phyloP scores from a whole-genome alignment of 495 filamentous ascomycete species.

The Penicillium salamii region DNA sequence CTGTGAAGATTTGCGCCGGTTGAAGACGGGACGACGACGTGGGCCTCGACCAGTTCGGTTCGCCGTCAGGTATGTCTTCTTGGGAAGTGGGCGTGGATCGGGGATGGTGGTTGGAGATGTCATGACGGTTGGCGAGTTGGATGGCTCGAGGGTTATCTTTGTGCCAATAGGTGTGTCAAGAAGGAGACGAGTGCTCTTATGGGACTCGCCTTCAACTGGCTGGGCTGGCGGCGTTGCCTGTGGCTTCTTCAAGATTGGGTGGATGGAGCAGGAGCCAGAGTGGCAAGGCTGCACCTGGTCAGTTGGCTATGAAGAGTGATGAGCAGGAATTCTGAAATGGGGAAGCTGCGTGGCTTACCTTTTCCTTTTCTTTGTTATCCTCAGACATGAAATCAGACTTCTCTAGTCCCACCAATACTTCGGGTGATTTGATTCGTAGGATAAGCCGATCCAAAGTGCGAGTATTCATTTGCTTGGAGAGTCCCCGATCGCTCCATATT shows the following conservation, averaged over 20 bases:
- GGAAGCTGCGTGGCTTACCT: neutral
- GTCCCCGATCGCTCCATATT: conserved; percentile 40
- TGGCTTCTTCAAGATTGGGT: conserved; percentile 39
- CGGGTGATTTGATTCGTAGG: conserved; percentile 31
- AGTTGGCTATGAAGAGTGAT: conserved; percentile 2
- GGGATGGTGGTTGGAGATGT: neutral
- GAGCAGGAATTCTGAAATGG: neutral
- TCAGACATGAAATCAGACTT: neutral
- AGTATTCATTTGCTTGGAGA: conserved; percentile 28
- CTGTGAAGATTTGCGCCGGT: conserved; percentile 45
- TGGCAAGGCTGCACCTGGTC: conserved; percentile 5
- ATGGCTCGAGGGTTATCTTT: conserved; percentile 33
- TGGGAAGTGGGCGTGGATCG: conserved; percentile 17
- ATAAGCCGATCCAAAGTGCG: conserved; percentile 41
- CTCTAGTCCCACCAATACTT: neutral
- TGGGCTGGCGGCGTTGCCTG: conserved; percentile 4
- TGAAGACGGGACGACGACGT: conserved; percentile 42
- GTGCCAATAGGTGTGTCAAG: conserved; percentile 26
- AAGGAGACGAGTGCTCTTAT: conserved; percentile 36
- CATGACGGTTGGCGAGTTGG: conserved; percentile 25
- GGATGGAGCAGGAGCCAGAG: conserved; percentile 15
- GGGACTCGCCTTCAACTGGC: conserved; percentile 19
- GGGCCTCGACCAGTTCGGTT: conserved; percentile 23
- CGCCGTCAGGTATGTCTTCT: conserved; percentile 33
- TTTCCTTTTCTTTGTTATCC: conserved; percentile 7